Evolutionary conservation across 1,139 yeast genomes (phyloP), one percentile per base, ranked within the genome.

Genomic region (Debaryomyces psychrophilus): DNA sequence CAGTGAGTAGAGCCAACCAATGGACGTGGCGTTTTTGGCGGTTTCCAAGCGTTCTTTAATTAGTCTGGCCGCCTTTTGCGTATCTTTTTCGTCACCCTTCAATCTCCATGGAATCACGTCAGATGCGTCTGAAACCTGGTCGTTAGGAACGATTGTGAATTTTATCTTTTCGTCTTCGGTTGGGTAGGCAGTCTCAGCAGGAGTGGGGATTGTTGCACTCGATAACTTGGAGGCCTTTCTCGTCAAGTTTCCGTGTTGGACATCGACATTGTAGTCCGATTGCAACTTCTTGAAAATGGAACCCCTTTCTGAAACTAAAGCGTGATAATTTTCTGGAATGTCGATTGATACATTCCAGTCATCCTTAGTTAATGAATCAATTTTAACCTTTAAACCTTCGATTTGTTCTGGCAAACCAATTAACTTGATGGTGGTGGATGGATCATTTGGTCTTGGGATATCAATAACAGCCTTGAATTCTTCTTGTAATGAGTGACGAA

Each of bases 401-500:
- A 87, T 71, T 45, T 81, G 73, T 48, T 80, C 89, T 5, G 90
- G 86, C 52, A 78, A 69, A 46, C 95, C 95, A 46, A 65, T 64
- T 43, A 87, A 62, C 52, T 69, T 72, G 44, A 83, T 67, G 20
- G 61, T 60, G 9, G 74, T 66, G 42, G 84, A 72, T 42, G 74
- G 67, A 51, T 70, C 76, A 51, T 72, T 72, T 55, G 80, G 76
- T 61, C 82, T 79, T 53, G 98, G 98, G 60, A 93, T 81, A 43
- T 73, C 76, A 48, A 93, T 68, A 25, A 67, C 62, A 41, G 89
- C 93, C 12, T 75, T 72, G 65, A 76, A 87, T 56, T 86, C 89
- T 22, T 77, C 73, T 71, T 90, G 95, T 52, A 90, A 68, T 8
- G 81, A 76, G 56, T 86, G 85, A 69, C 93, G 89, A 48, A 81